phyloP scores from a whole-genome alignment of 2,329 filamentous ascomycete genomes.

The Lachnellula suecica region DNA sequence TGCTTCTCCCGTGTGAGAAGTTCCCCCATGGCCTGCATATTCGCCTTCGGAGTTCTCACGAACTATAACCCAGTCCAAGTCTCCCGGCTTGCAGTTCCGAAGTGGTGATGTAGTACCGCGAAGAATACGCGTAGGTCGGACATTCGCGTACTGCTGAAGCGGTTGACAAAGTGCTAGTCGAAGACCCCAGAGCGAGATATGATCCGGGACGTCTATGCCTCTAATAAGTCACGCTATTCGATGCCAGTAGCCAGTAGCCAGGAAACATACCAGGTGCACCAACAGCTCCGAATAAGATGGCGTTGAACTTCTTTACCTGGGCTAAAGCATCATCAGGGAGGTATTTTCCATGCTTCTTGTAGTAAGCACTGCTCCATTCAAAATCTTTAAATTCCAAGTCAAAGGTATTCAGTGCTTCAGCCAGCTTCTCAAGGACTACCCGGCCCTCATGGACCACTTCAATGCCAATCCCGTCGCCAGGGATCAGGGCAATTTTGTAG shows the following conservation, averaged over 20 bases:
- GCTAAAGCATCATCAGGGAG: slow-evolving; percentile 58
- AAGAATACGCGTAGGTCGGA: slow-evolving; percentile 60
- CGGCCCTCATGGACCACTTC: slow-evolving; percentile 63
- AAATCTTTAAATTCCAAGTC: slow-evolving; percentile 58
- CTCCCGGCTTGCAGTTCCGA: slow-evolving; percentile 39
- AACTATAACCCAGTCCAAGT: slow-evolving; percentile 65
- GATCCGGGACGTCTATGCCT: slow-evolving; percentile 56
- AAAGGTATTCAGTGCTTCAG: slow-evolving; percentile 54
- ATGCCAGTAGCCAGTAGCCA: background rate
- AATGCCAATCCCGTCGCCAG: slow-evolving; percentile 62
- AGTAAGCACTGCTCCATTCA: slow-evolving; percentile 59
- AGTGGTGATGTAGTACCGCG: slow-evolving; percentile 58
- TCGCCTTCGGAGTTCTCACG: slow-evolving; percentile 67
- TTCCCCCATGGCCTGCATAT: slow-evolving; percentile 46
- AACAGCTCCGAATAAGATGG: slow-evolving; percentile 60
- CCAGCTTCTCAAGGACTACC: slow-evolving; percentile 56
- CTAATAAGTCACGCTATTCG: background rate
- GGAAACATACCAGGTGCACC: slow-evolving; percentile 48
- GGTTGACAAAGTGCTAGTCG: slow-evolving; percentile 63
- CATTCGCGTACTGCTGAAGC: slow-evolving; percentile 66
- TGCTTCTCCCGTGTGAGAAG: slow-evolving; percentile 52
- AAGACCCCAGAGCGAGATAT: slow-evolving; percentile 65
- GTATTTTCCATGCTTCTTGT: slow-evolving; percentile 58
- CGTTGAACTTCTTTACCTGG: slow-evolving; percentile 53
- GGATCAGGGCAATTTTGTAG: slow-evolving; percentile 58